Percentiles rank a stretch among this genome's conserved stretches.
These are phyloP conservation scores for Hsuehochloa calcarea DNA, from an alignment of 176 grass and related monocot species.

Conservation along the genomic window DNA sequence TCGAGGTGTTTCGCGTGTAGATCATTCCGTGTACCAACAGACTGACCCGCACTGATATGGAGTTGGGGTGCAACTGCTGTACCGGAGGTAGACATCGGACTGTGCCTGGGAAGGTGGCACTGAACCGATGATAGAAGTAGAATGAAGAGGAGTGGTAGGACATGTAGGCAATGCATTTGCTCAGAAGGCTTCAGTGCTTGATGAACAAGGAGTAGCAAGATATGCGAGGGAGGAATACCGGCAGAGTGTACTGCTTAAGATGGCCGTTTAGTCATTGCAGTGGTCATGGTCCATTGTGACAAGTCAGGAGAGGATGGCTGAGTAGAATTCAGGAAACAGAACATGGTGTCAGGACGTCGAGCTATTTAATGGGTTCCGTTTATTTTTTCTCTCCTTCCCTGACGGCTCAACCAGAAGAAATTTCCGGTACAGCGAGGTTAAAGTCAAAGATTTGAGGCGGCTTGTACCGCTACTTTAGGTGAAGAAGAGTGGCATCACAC, in stretches of 20 bases:
- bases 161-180: neutral
- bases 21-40: too few relatives aligned
- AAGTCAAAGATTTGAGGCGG: constrained; percentile 33
- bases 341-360: neutral
- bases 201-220: neutral
- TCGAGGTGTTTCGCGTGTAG: too few relatives aligned
- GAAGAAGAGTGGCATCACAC: neutral
- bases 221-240: neutral
- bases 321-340: neutral
- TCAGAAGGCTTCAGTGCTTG: neutral
- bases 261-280: neutral
- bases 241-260: neutral
- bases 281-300: neutral
- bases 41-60: neutral
- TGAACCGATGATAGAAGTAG: neutral
- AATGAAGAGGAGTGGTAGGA: neutral
- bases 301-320: constrained; percentile 37
- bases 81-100: neutral
- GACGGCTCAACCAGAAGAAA: neutral
- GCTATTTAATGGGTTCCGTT: neutral
- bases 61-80: constrained; percentile 20
- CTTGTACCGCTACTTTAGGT: too few relatives aligned
- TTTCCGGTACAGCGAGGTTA: neutral
- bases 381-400: neutral
- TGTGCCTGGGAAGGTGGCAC: neutral